Evolutionary conservation across 164 flowering plant genomes (phyloP).

Genomic region (Nymphaea thermarum): DNA sequence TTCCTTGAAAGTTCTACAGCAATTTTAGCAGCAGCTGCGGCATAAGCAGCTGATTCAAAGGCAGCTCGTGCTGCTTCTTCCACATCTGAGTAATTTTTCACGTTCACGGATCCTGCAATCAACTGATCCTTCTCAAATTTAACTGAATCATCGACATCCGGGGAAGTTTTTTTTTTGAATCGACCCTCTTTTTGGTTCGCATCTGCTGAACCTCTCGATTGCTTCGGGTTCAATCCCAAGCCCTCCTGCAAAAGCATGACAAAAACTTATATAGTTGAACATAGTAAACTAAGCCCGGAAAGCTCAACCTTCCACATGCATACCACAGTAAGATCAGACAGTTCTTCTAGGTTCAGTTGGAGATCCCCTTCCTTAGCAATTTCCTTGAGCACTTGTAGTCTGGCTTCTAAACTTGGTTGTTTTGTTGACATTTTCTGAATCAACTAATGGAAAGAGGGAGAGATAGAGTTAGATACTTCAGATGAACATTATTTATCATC

Average conservation of each 20-base stretch:
- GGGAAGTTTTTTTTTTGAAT: neutral
- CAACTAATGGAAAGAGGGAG: conserved; percentile 24
- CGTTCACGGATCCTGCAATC: conserved; percentile 23
- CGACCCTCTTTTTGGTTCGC: conserved; percentile 1
- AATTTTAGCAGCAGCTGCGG: conserved; percentile 76
- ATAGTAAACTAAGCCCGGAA: neutral
- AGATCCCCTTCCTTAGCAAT: conserved; percentile 57
- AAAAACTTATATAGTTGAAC: neutral
- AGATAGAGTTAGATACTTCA: neutral
- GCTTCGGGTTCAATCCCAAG: conserved; percentile 9
- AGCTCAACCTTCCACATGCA: neutral
- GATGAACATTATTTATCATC: too few relatives aligned
- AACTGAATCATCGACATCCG: conserved; percentile 6
- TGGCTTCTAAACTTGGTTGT: conserved; percentile 48
- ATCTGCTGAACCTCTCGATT: conserved; percentile 7
- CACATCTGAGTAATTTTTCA: conserved; percentile 48
- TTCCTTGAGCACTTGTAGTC: conserved; percentile 47
- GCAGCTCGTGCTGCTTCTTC: conserved; percentile 88
- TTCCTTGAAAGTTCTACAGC: conserved; percentile 60
- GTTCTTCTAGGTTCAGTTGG: conserved; percentile 35
- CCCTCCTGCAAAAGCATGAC: conserved; percentile 13
- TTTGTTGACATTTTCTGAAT: conserved; percentile 71
- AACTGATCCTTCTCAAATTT: conserved; percentile 14
- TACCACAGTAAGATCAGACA: conserved; percentile 26
- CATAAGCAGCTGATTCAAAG: conserved; percentile 73